Conservation (phyloP, 305 asterid genomes). For the Ruellia speciosa region DNA sequence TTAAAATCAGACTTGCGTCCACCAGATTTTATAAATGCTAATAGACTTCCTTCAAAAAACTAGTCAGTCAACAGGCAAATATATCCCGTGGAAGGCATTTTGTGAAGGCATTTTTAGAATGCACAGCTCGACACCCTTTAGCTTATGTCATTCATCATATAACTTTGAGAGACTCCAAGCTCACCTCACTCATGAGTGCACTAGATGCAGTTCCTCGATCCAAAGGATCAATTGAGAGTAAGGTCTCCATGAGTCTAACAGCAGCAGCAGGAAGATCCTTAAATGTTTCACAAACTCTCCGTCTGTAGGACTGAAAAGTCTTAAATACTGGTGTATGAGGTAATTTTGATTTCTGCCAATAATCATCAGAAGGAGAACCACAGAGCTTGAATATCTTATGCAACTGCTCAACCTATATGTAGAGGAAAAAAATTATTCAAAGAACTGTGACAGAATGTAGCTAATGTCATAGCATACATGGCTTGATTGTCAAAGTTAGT, state of each 20-base stretch:
- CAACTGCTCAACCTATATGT: constrained; percentile 80
- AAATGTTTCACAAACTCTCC: constrained; percentile 64
- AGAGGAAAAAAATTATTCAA: constrained; percentile 5
- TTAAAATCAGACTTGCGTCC: too few relatives aligned
- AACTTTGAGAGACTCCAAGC: constrained; percentile 16
- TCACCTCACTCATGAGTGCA: constrained; percentile 72
- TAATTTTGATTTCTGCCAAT: constrained; percentile 64
- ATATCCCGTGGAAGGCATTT: neutral
- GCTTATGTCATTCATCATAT: neutral
- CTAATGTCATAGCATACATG: too few relatives aligned
- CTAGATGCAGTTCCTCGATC: constrained; percentile 64
- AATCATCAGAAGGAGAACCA: constrained; percentile 94
- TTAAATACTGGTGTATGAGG: constrained; percentile 70
- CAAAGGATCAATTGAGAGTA: constrained; percentile 78
- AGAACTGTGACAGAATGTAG: neutral
- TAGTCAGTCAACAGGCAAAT: neutral
- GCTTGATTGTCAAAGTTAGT: too few relatives aligned
- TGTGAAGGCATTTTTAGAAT: neutral
- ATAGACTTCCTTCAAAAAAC: neutral
- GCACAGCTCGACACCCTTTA: constrained; percentile 2
- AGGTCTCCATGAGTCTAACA: constrained; percentile 52
- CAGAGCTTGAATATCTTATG: constrained; percentile 95
- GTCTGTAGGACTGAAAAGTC: constrained; percentile 64
- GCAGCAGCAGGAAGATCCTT: constrained; percentile 66
- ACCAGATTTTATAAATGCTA: too few relatives aligned